Evolutionary conservation across 2,329 filamentous ascomycete genomes (phyloP).

Genomic region (Exserohilum turcica): DNA sequence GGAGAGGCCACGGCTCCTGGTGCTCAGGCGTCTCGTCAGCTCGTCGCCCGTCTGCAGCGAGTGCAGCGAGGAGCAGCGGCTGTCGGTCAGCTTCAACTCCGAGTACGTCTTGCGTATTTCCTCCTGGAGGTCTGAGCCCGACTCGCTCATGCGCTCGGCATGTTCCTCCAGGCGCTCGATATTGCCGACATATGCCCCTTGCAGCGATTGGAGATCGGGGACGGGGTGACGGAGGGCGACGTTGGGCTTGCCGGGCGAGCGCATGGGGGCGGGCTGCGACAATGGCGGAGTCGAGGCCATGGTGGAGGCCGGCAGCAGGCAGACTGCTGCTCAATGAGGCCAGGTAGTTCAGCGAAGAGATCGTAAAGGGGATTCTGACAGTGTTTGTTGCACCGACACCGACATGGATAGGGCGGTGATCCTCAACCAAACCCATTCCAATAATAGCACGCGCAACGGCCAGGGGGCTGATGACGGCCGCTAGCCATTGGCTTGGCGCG

Average conservation of each 20-base stretch:
- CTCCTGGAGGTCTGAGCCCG: conserved; percentile 74
- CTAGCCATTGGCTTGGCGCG: conserved; percentile 17
- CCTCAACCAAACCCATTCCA: conserved; percentile 17
- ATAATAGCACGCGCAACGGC: conserved; percentile 28
- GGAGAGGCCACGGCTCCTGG: conserved; percentile 49
- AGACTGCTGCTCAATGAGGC: conserved; percentile 4
- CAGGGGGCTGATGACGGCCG: conserved; percentile 12
- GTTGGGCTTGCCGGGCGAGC: conserved; percentile 25
- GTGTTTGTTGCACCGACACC: conserved; percentile 22
- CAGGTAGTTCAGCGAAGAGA: background rate
- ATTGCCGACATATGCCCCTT: conserved; percentile 67
- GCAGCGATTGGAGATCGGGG: conserved; percentile 66
- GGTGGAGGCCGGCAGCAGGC: conserved; percentile 8
- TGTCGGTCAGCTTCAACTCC: conserved; percentile 72
- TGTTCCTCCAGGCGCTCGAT: conserved; percentile 76
- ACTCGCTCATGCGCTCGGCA: conserved; percentile 74
- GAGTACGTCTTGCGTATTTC: conserved; percentile 75
- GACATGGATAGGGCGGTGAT: conserved; percentile 12
- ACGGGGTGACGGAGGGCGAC: conserved; percentile 58
- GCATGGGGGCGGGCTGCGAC: conserved; percentile 26
- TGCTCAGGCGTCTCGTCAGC: conserved; percentile 29
- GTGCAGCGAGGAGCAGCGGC: conserved; percentile 66
- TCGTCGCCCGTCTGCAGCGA: conserved; percentile 50
- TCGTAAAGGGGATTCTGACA: conserved; percentile 22
- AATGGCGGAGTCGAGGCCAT: conserved; percentile 33